Conservation (phyloP, 352 stramenopile species). For the Phytophthora citrophthora region DNA sequence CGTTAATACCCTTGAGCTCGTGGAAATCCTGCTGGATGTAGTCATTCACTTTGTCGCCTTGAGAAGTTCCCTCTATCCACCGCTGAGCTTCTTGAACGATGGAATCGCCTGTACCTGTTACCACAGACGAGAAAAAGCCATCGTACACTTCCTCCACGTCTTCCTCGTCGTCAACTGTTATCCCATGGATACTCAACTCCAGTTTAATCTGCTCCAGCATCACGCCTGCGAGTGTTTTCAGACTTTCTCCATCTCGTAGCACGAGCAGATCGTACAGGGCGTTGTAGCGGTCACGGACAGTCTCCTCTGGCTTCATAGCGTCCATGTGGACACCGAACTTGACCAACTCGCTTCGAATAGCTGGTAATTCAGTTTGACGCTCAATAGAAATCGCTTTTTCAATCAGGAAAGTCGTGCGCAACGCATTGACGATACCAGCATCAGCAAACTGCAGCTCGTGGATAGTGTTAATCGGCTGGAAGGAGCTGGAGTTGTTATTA, state of each 20-base stretch:
- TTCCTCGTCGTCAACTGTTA: slow-evolving; percentile 67
- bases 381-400: slow-evolving; percentile 77
- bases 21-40: slow-evolving; percentile 79
- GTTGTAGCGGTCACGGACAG: slow-evolving; percentile 47
- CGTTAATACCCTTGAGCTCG: slow-evolving; percentile 59
- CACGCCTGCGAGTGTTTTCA: slow-evolving; percentile 57
- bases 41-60: slow-evolving; percentile 37
- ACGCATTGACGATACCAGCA: slow-evolving; percentile 55
- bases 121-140: slow-evolving; percentile 61
- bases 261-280: slow-evolving; percentile 72
- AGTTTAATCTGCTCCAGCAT: slow-evolving; percentile 76
- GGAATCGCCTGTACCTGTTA: slow-evolving; percentile 53
- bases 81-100: slow-evolving; percentile 73
- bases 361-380: slow-evolving; percentile 40
- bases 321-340: slow-evolving; percentile 64
- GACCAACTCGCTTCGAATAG: slow-evolving; percentile 51
- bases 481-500: neutral
- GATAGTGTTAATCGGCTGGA: slow-evolving; percentile 49
- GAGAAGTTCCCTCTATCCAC: slow-evolving; percentile 65
- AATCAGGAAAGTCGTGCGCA: slow-evolving; percentile 69
- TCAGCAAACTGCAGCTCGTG: slow-evolving; percentile 64
- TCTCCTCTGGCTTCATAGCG: slow-evolving; percentile 12
- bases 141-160: slow-evolving; percentile 71
- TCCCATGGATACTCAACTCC: slow-evolving; percentile 60
- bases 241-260: slow-evolving; percentile 71